These are phyloP conservation scores for Albugo candida DNA, from an alignment of 352 stramenopile genomes.

Conservation along the genomic window DNA sequence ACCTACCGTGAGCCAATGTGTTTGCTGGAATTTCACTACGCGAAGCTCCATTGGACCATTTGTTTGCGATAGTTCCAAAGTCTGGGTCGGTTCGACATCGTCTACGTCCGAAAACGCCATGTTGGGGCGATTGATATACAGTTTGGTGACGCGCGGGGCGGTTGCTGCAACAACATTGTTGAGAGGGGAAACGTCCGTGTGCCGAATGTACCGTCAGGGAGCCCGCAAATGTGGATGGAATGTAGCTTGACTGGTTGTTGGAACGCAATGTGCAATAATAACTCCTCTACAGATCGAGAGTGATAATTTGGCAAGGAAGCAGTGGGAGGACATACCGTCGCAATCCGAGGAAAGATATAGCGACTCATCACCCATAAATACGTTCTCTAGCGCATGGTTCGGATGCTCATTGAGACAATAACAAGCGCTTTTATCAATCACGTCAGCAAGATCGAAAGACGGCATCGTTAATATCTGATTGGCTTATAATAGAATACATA, in stretches of 20 bases:
- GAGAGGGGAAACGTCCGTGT: not conserved
- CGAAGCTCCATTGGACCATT: constrained; percentile 48
- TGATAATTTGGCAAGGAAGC: not conserved
- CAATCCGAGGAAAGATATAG: constrained; percentile 60
- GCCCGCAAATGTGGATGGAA: constrained; percentile 26
- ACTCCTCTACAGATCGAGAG: constrained; percentile 27
- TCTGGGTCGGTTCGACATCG: constrained; percentile 55
- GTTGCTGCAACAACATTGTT: constrained; percentile 12
- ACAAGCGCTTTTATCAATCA: constrained; percentile 34
- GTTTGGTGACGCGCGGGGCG: constrained; percentile 36
- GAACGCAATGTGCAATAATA: constrained; percentile 69
- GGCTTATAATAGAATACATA: constrained; percentile 2
- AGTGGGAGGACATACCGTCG: constrained; percentile 17
- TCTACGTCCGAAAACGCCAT: constrained; percentile 48
- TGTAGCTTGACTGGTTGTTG: constrained; percentile 62
- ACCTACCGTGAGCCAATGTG: constrained; percentile 40
- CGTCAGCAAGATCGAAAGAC: constrained; percentile 23
- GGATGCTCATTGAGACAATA: constrained; percentile 70
- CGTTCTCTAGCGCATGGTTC: constrained; percentile 43
- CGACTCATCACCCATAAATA: constrained; percentile 61
- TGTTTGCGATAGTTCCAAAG: constrained; percentile 30
- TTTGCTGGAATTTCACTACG: constrained; percentile 69
- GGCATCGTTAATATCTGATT: constrained; percentile 1
- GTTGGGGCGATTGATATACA: constrained; percentile 54
- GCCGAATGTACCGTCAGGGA: not conserved